phyloP scores from a whole-genome alignment of 495 filamentous ascomycete genomes.

The Penicillium psychrofluorescens region DNA sequence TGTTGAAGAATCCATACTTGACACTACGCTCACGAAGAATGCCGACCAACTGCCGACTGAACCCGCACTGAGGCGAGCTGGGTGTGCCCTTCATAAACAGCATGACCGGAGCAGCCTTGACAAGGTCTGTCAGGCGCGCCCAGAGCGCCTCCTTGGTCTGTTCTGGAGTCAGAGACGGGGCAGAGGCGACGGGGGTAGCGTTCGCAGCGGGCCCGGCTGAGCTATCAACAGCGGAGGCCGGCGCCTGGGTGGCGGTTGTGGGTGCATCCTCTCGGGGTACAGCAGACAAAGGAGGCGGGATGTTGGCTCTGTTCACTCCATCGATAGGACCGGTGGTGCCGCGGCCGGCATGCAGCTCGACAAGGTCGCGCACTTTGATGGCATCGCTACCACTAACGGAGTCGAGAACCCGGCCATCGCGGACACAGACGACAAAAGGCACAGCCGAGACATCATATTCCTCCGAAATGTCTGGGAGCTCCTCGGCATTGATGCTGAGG shows the following conservation, averaged over 20 bases:
- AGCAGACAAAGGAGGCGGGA: slow-evolving; percentile 47
- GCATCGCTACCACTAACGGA: slow-evolving; percentile 84
- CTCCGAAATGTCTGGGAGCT: slow-evolving; percentile 79
- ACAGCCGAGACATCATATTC: slow-evolving; percentile 89
- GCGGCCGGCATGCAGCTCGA: slow-evolving; percentile 67
- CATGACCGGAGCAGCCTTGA: slow-evolving; percentile 95
- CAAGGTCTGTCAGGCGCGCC: slow-evolving; percentile 66
- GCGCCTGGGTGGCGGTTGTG: slow-evolving; percentile 26
- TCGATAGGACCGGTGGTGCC: slow-evolving; percentile 16
- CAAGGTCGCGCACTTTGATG: slow-evolving; percentile 66
- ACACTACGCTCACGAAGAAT: slow-evolving; percentile 81
- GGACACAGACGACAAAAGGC: slow-evolving; percentile 78
- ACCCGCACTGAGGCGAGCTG: slow-evolving; percentile 85
- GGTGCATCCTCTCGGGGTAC: slow-evolving; percentile 36
- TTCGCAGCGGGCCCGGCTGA: slow-evolving; percentile 28
- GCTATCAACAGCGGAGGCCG: slow-evolving; percentile 40
- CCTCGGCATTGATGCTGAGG: slow-evolving; percentile 83
- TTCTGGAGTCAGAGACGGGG: slow-evolving; percentile 35
- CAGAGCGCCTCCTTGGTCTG: slow-evolving; percentile 72
- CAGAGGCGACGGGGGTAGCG: slow-evolving; percentile 20
- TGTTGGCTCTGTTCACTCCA: slow-evolving; percentile 22
- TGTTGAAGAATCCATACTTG: slow-evolving; percentile 98
- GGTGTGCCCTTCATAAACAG: slow-evolving; percentile 85
- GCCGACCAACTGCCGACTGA: slow-evolving; percentile 80
- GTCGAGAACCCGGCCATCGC: slow-evolving; percentile 62